These are phyloP conservation scores for Pittosporum tobira DNA, from an alignment of 129 eudicot genomes.

Conservation along the genomic window DNA sequence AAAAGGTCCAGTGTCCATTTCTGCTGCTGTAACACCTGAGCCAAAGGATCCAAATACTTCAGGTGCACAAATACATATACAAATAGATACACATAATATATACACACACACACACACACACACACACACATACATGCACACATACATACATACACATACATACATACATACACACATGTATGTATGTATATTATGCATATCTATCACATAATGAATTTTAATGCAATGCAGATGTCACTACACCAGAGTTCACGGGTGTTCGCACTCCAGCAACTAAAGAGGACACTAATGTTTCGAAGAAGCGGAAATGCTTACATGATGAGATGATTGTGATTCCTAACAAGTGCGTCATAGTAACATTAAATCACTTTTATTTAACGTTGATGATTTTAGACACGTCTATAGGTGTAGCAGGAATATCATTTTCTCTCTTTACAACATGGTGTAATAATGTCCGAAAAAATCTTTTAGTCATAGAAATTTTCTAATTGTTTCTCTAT, in stretches of 20 bases:
- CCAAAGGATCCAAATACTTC: conserved; percentile 36
- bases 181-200: not conserved
- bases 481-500: not conserved
- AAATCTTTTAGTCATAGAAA: too few species aligned
- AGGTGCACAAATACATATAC: conserved; percentile 17
- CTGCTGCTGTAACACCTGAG: conserved; percentile 37
- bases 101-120: too few species aligned
- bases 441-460: not conserved
- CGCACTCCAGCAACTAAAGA: conserved; percentile 68
- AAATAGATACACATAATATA: too few species aligned
- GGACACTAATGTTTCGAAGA: conserved; percentile 26
- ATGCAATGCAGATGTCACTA: conserved; percentile 29
- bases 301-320: conserved; percentile 42
- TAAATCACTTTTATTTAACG: not conserved
- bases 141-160: too few species aligned
- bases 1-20: conserved; percentile 23
- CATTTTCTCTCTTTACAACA: not conserved
- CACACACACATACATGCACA: too few species aligned
- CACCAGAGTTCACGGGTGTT: conserved; percentile 33
- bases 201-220: not conserved
- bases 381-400: not conserved
- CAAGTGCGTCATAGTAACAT: conserved; percentile 33
- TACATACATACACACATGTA: too few species aligned
- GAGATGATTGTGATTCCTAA: conserved; percentile 20
- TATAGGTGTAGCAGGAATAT: not conserved